Percentiles rank a stretch among this genome's conserved stretches.
These are phyloP conservation scores for Trichopus zeylanicus DNA, from an alignment of 116 monocot genomes.

Conservation along the genomic window DNA sequence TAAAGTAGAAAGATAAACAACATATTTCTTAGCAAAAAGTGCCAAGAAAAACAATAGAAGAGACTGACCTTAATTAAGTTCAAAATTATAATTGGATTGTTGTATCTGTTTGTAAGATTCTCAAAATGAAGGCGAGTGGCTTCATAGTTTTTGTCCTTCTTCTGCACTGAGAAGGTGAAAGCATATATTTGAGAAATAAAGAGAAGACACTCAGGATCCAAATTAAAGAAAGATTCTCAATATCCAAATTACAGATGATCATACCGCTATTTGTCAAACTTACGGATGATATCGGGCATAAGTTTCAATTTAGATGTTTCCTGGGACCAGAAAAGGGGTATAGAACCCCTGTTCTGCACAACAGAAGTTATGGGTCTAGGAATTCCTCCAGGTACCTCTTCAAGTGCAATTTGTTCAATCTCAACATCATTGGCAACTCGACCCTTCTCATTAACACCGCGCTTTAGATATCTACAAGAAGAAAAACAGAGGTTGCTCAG, in stretches of 20 bases:
- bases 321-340: slow-evolving; percentile 89
- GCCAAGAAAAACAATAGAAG: no score
- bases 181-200: neutral
- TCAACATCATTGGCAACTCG: slow-evolving; percentile 94
- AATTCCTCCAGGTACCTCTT: slow-evolving; percentile 27
- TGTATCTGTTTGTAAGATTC: slow-evolving; percentile 76
- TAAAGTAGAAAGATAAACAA: no score
- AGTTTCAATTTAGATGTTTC: slow-evolving; percentile 71
- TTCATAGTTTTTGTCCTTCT: slow-evolving; percentile 62
- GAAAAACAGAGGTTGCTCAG: neutral
- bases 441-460: slow-evolving; percentile 82
- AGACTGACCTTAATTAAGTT: slow-evolving; percentile 76
- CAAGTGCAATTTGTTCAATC: slow-evolving; percentile 78
- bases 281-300: slow-evolving; percentile 82
- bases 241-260: neutral
- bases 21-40: no score
- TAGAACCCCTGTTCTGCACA: slow-evolving; percentile 87
- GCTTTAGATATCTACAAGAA: slow-evolving; percentile 63
- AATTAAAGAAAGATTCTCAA: neutral
- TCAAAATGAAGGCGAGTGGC: slow-evolving; percentile 82
- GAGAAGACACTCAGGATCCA: no score
- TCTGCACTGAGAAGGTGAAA: slow-evolving; percentile 42
- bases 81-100: slow-evolving; percentile 78
- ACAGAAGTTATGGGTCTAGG: slow-evolving; percentile 65
- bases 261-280: slow-evolving; percentile 18